Percentiles rank a stretch among this genome's conserved stretches.
Conservation (phyloP, 495 filamentous ascomycete species). For the Penicillium goetzii region DNA sequence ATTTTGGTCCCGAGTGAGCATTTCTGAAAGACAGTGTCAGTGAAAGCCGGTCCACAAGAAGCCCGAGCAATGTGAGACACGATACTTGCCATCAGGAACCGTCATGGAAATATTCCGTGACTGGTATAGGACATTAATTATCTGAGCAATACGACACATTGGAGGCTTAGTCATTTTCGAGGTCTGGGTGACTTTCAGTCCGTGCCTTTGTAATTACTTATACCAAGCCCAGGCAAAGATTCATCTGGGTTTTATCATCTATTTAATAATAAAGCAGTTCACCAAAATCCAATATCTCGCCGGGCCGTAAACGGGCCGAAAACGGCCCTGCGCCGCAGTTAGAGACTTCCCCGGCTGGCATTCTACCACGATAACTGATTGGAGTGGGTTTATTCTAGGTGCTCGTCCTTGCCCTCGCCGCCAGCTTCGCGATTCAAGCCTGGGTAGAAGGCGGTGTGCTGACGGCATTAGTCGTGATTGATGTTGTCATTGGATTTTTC, state of each 20-base stretch:
- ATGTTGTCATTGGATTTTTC: too few relatives aligned
- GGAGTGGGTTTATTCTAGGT: too few relatives aligned
- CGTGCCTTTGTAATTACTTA: background rate
- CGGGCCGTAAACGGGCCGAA: background rate
- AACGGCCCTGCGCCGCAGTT: background rate
- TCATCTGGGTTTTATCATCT: background rate
- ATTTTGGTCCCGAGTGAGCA: background rate
- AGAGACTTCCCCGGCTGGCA: too few relatives aligned
- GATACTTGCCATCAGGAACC: background rate
- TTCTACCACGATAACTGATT: too few relatives aligned
- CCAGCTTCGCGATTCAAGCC: too few relatives aligned
- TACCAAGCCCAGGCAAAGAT: background rate
- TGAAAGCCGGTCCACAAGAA: background rate
- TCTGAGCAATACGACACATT: background rate
- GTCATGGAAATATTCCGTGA: background rate
- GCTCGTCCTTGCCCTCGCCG: too few relatives aligned
- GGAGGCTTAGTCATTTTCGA: background rate
- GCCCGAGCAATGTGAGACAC: background rate
- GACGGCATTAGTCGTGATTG: too few relatives aligned
- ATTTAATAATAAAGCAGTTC: background rate
- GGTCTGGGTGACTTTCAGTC: background rate
- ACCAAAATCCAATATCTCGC: background rate
- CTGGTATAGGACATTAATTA: background rate
- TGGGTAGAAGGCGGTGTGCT: too few relatives aligned
- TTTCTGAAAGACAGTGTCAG: background rate